A percentile compares a stretch with the other conserved stretches of the same genome.
phyloP scores from a whole-genome alignment of 768 basidiomycete genomes.

The Lentinula boryana region DNA sequence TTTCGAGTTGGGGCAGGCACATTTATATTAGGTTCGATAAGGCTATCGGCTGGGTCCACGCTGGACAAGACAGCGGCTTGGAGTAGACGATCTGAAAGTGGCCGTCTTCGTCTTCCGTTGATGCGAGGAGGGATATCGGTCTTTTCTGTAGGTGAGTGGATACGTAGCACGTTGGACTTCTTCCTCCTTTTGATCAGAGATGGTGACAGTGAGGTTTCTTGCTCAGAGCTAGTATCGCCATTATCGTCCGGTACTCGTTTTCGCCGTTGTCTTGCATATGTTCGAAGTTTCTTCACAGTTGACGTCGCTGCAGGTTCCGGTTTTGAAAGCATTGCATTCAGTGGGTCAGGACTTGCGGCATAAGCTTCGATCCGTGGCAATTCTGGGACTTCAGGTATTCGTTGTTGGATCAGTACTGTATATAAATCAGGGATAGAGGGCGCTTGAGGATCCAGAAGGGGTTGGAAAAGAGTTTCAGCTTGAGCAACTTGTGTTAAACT shows the following conservation, averaged over 20 bases:
- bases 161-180: neutral
- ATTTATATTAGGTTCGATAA: slow-evolving; percentile 6
- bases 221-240: too few relatives aligned
- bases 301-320: too few relatives aligned
- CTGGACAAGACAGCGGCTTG: slow-evolving; percentile 28
- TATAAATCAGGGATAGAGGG: neutral
- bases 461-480: neutral
- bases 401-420: neutral
- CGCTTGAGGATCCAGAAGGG: neutral
- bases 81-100: slow-evolving; percentile 19
- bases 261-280: neutral
- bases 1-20: slow-evolving; percentile 16
- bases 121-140: neutral
- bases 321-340: neutral
- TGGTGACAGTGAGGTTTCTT: neutral
- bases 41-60: slow-evolving; percentile 22
- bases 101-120: neutral
- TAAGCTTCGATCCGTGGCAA: neutral
- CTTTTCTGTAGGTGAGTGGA: neutral
- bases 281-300: neutral
- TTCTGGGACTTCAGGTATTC: neutral
- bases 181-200: neutral
- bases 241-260: neutral
- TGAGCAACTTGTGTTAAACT: neutral
- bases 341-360: neutral